Conservation (phyloP, 2,329 filamentous ascomycete genomes). For the Fusarium dimerum region DNA sequence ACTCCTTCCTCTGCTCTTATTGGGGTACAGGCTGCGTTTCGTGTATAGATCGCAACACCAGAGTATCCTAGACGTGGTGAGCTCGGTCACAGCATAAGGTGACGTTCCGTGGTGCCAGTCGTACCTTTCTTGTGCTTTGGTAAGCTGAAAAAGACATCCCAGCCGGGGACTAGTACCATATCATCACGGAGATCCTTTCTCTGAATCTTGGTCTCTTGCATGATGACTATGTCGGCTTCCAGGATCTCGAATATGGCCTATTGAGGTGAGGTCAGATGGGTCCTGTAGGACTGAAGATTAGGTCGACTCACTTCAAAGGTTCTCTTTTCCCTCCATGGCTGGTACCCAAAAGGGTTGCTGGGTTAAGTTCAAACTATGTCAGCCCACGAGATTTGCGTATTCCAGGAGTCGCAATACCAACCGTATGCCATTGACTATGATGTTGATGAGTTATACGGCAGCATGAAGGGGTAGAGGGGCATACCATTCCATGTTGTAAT, state of each 20-base stretch:
- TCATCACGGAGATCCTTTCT: conserved; percentile 89
- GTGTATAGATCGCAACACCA: conserved; percentile 91
- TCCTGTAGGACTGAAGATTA: not conserved
- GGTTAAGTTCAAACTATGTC: not conserved
- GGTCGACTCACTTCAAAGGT: conserved; percentile 62
- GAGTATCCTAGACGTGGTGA: conserved; percentile 71
- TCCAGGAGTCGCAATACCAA: conserved; percentile 34
- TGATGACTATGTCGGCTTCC: conserved; percentile 88
- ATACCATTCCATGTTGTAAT: conserved; percentile 87
- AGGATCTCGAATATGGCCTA: conserved; percentile 93
- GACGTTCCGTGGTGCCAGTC: not conserved
- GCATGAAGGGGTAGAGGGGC: conserved; percentile 20
- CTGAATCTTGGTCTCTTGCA: conserved; percentile 97
- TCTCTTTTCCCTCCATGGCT: conserved; percentile 75
- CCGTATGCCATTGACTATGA: conserved; percentile 77
- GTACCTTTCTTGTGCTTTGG: conserved; percentile 90
- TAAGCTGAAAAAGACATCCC: conserved; percentile 95
- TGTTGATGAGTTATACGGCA: conserved; percentile 4
- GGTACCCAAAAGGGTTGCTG: conserved; percentile 81
- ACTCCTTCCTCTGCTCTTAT: conserved; percentile 94
- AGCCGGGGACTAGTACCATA: conserved; percentile 92
- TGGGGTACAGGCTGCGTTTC: conserved; percentile 81
- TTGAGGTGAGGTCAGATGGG: conserved; percentile 1
- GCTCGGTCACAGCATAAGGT: not conserved
- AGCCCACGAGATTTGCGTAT: not conserved